Evolutionary conservation across 2,329 filamentous ascomycete species (phyloP), one percentile per base, ranked within the genome.

Genomic region (Graphilbum fragrans): DNA sequence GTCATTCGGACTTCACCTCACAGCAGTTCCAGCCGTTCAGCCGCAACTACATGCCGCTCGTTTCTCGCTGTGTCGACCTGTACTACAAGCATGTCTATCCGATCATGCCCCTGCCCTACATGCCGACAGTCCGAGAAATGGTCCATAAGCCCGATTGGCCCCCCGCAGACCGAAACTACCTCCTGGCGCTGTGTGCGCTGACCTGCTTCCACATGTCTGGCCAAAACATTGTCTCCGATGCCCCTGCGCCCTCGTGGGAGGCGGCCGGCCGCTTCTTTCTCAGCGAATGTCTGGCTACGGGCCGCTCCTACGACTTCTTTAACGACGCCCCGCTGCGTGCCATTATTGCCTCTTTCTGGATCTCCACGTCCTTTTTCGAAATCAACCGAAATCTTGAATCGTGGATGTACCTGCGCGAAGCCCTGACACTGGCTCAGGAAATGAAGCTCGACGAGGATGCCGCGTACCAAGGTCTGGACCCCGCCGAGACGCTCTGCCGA

Each of bases 41-140:
- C 29, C 54, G 58, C 3, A 60, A 53, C 56, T 78, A 57, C 50
- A 69, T 53, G 55, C 64, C 55, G 55, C 63, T 60, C 53, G 67
- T 60, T 48, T 75, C 60, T 55, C 72, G 52, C 57, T 78, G 74
- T 52, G 62, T 79, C 44, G 73, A 79, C 35, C 72, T 74, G 47
- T 80, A 74, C 58, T 74, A 77, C 57, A 61, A 66, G 49, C 66
- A 77, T 53, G 67, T 80, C 41, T 80, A 80, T 48, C 73, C 74
- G n/a, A 74, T 74, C 40, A 74, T 77, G 62, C 76, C 76, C 1
- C 65, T 80, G 4, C 56, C 80, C 8, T 70, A 77, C 41, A 73
- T 74, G 52, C 70, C 76, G 35, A 63, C 63, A 9, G 61, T 76
- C 36, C 62, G 67, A 36, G 63, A 62, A 48, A 71, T 73, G 53